These are phyloP conservation scores for Lyophyllum semitale DNA, from an alignment of 768 basidiomycete species.

Conservation along the genomic window DNA sequence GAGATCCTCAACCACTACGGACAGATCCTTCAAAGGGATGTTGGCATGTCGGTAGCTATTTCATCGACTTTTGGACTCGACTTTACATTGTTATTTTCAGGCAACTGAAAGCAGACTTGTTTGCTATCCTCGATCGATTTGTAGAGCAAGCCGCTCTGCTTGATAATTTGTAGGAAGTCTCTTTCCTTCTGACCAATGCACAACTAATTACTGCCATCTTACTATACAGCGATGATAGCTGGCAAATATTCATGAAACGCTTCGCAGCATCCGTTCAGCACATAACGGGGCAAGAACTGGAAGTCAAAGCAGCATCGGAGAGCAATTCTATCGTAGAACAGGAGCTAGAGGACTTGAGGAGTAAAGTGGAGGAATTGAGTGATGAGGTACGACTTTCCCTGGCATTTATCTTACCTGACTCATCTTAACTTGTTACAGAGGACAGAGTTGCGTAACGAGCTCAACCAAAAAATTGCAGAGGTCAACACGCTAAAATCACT, in stretches of 20 bases:
- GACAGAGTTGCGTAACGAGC: constrained; percentile 48
- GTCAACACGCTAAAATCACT: constrained; percentile 65
- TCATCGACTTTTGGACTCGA: background rate
- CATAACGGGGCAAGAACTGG: constrained; percentile 64
- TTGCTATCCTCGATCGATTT: constrained; percentile 61
- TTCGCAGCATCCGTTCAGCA: constrained; percentile 64
- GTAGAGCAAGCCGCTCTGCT: constrained; percentile 59
- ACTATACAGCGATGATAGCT: constrained; percentile 59
- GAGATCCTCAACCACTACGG: constrained; percentile 60
- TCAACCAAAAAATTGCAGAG: constrained; percentile 68
- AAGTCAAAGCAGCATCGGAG: constrained; percentile 47
- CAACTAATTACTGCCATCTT: constrained; percentile 16
- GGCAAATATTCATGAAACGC: constrained; percentile 60
- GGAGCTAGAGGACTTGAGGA: constrained; percentile 61
- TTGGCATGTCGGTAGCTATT: constrained; percentile 54
- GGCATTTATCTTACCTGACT: background rate
- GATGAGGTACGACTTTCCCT: constrained; percentile 53
- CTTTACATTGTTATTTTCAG: constrained; percentile 7
- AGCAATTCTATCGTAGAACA: constrained; percentile 47
- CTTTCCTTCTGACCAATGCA: background rate
- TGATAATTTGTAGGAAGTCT: constrained; percentile 59
- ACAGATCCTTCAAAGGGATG: constrained; percentile 56
- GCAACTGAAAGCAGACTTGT: constrained; percentile 14
- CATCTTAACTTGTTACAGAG: constrained; percentile 37
- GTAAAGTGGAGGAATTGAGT: constrained; percentile 61